Percentiles rank a stretch among this genome's conserved stretches.
These are phyloP conservation scores for Orbilia brochopaga DNA, from an alignment of 2,329 filamentous ascomycete species.

Conservation along the genomic window DNA sequence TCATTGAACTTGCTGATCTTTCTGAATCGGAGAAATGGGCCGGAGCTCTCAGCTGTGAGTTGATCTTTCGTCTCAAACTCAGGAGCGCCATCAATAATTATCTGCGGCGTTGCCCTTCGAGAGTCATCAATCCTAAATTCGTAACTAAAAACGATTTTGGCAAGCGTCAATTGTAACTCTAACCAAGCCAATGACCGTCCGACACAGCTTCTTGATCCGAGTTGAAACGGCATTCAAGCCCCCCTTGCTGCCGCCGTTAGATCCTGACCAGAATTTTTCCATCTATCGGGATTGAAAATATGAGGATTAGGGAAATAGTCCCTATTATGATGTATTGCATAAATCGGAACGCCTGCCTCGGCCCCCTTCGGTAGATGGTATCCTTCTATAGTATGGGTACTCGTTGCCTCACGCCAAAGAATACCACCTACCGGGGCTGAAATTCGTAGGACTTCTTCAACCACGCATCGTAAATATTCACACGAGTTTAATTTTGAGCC, in stretches of 20 bases:
- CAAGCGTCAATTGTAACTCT: slow-evolving; percentile 69
- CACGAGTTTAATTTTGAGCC: slow-evolving; percentile 63
- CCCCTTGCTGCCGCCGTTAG: slow-evolving; percentile 65
- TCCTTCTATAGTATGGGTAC: slow-evolving; percentile 62
- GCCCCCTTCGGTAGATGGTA: slow-evolving; percentile 65
- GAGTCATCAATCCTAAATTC: slow-evolving; percentile 54
- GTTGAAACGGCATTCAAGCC: slow-evolving; percentile 76
- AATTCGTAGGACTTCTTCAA: slow-evolving; percentile 71
- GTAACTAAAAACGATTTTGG: slow-evolving; percentile 65
- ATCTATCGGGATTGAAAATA: slow-evolving; percentile 69
- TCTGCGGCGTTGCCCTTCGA: slow-evolving; percentile 19
- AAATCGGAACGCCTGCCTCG: slow-evolving; percentile 70
- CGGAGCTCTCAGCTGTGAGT: slow-evolving; percentile 75
- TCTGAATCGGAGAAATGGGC: slow-evolving; percentile 70
- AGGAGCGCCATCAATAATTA: slow-evolving; percentile 23
- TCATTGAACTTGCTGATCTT: too few relatives aligned
- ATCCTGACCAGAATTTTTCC: slow-evolving; percentile 59
- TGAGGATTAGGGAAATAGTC: slow-evolving; percentile 68
- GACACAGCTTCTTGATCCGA: slow-evolving; percentile 74
- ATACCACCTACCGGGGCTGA: slow-evolving; percentile 68
- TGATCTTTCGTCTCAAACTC: slow-evolving; percentile 62
- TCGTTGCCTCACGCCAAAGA: slow-evolving; percentile 65
- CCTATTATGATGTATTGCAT: slow-evolving; percentile 72
- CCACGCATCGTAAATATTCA: slow-evolving; percentile 68
- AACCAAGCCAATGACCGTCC: slow-evolving; percentile 73